Conservation (phyloP, 805 yeast genomes). For the Saccharomyces cerevisiae region DNA sequence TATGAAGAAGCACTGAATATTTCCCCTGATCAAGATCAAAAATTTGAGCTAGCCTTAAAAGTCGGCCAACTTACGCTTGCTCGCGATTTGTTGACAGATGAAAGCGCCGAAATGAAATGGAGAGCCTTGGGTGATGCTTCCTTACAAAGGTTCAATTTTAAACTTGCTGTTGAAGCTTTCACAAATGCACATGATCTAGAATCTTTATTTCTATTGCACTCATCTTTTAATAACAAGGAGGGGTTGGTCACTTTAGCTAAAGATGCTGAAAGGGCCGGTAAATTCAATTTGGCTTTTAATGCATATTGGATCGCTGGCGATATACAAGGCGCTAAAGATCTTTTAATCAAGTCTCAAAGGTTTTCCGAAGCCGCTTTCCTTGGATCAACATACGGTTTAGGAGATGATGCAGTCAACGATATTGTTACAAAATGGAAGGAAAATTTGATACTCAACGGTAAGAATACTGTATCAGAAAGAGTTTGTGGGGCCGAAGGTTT, state of each 20-base stretch:
- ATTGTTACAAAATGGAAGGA: slow-evolving; percentile 63
- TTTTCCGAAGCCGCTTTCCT: slow-evolving; percentile 79
- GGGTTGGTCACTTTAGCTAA: slow-evolving; percentile 58
- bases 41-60: slow-evolving; percentile 78
- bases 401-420: slow-evolving; percentile 36
- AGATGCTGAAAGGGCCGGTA: slow-evolving; percentile 62
- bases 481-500: slow-evolving; percentile 39
- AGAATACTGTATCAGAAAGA: slow-evolving; percentile 53
- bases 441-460: slow-evolving; percentile 42
- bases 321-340: slow-evolving; percentile 48
- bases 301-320: slow-evolving; percentile 85
- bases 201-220: slow-evolving; percentile 70
- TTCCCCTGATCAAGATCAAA: slow-evolving; percentile 83
- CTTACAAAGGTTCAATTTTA: slow-evolving; percentile 66
- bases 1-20: slow-evolving; percentile 74
- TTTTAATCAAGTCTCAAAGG: slow-evolving; percentile 62
- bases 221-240: slow-evolving; percentile 64
- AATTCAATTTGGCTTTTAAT: slow-evolving; percentile 84
- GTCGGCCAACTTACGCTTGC: slow-evolving; percentile 70
- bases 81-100: slow-evolving; percentile 49
- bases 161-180: slow-evolving; percentile 72
- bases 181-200: slow-evolving; percentile 73
- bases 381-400: slow-evolving; percentile 57
- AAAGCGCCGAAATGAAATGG: slow-evolving; percentile 68
- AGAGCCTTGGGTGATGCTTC: slow-evolving; percentile 85